Evolutionary conservation across 257 asterid species (phyloP).

Genomic region (Thymus mandschuricus): DNA sequence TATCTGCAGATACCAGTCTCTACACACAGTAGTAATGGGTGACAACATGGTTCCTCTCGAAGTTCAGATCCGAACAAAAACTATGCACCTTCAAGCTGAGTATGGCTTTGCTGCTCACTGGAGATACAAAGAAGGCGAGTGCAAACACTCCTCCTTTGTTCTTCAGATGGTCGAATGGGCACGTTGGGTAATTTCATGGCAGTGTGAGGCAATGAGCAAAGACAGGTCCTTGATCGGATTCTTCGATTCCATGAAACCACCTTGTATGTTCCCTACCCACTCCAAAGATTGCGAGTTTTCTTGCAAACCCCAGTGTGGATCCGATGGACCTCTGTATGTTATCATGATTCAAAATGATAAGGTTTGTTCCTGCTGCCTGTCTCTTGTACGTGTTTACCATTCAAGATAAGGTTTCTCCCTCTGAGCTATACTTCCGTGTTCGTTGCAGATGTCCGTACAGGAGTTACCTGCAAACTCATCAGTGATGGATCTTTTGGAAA

Average conservation of each 20-base stretch:
- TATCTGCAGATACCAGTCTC: constrained; percentile 73
- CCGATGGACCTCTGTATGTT: constrained; percentile 77
- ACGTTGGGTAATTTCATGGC: constrained; percentile 93
- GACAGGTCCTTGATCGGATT: constrained; percentile 47
- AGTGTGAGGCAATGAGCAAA: constrained; percentile 78
- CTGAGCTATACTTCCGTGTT: constrained; percentile 11
- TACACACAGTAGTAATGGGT: constrained; percentile 70
- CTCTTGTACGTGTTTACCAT: not conserved
- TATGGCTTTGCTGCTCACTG: constrained; percentile 91
- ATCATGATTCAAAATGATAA: constrained; percentile 86
- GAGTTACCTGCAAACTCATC: constrained; percentile 76
- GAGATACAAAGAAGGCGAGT: constrained; percentile 89
- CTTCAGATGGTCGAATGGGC: constrained; percentile 98
- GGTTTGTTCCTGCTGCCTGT: constrained; percentile 43
- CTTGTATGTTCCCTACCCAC: constrained; percentile 76
- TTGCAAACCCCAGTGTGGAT: constrained; percentile 63
- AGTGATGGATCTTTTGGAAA: constrained; percentile 63
- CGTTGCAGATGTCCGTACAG: constrained; percentile 86
- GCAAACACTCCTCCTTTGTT: constrained; percentile 70
- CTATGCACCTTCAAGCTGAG: constrained; percentile 95
- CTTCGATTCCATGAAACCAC: constrained; percentile 51
- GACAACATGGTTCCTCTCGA: constrained; percentile 75
- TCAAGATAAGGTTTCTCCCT: not conserved
- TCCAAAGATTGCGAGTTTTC: constrained; percentile 73
- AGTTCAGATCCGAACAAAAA: constrained; percentile 86